Conservation (phyloP, 441 rosid species). For the Pelargonium myrrhifolium region DNA sequence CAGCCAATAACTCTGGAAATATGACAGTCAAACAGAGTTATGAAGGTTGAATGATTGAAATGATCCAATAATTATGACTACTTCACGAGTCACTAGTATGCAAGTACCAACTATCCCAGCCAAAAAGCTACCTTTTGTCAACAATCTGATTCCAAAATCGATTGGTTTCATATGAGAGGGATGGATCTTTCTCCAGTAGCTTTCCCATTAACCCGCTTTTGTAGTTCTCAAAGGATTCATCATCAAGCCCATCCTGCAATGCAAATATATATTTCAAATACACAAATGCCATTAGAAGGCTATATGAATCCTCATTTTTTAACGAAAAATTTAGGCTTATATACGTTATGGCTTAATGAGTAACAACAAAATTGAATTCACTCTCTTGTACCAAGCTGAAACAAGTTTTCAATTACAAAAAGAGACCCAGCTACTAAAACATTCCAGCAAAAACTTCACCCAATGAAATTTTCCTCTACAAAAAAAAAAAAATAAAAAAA, state of each 20-base stretch:
- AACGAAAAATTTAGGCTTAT: not conserved
- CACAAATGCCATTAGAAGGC: not conserved
- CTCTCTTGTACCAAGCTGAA: not conserved
- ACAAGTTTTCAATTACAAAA: not conserved
- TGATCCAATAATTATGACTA: no score
- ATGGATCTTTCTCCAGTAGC: slow-evolving; percentile 87
- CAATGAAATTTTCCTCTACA: not conserved
- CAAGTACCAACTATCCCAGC: slow-evolving; percentile 6
- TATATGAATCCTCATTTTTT: not conserved
- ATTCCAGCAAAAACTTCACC: not conserved
- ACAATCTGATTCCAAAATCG: slow-evolving; percentile 80
- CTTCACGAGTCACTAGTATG: not conserved
- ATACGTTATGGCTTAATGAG: not conserved
- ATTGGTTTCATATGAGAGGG: slow-evolving; percentile 67
- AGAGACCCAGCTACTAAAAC: not conserved
- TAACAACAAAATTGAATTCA: not conserved
- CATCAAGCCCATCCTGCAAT: slow-evolving; percentile 67
- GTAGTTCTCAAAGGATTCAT: slow-evolving; percentile 64
- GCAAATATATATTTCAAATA: slow-evolving; percentile 2
- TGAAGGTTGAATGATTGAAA: no score
- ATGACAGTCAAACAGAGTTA: not conserved
- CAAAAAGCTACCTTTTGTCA: slow-evolving; percentile 59
- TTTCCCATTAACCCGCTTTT: slow-evolving; percentile 70
- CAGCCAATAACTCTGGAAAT: not conserved
- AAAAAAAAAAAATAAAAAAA: not conserved